Base-by-base conservation (phyloP, 495 filamentous ascomycete species). In the Glonium stellatum region DNA sequence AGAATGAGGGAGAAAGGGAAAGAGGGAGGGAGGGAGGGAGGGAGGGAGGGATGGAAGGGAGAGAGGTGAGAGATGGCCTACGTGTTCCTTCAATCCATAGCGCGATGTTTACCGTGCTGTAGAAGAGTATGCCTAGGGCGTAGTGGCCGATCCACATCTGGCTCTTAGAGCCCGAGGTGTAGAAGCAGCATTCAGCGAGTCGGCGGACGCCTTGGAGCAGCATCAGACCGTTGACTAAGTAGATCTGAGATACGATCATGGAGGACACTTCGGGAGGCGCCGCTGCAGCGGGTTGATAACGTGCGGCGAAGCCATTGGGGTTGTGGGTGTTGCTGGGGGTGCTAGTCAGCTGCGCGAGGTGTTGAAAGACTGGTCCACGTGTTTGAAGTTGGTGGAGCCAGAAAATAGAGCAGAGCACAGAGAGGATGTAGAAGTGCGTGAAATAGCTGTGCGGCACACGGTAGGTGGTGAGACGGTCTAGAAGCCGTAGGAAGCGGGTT, bases 381-480 rank as follows among this genome's bases (percentile, higher is more conserved):
- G 62, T 69, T 19, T 83, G 62, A n/a, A 89, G 78, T 70, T 96
- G 89, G 39, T 67, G 46, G 0, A 75, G 78, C 92, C 93, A 97
- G 72, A 96, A 89, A 3, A 85, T 55, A 0, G 86, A 92, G 44
- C 84, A 86, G 5, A 75, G 64, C 1, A 92, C 64, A 0, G 87
- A 95, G 21, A 82, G 68, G 36, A 89, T 67, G 68, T 98, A 98
- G 73, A 96, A 98, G 57, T 91, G 86, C 8, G 75, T 79, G 73
- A 98, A 98, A 79, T 85, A 98, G 54, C 79, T 75, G 71, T 97
- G 93, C 3, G 95, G 91, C 11, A 97, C 87, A 67, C 73, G 76
- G 65, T 79, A 67, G 44, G 70, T 72, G 39, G 81, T 77, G 11
- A 84, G 59, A 54, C 62, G 66, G 66, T 87, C 85, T 36, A 87